Base-by-base conservation (phyloP, 75 land plant genomes). In the Gnetum montanum region DNA sequence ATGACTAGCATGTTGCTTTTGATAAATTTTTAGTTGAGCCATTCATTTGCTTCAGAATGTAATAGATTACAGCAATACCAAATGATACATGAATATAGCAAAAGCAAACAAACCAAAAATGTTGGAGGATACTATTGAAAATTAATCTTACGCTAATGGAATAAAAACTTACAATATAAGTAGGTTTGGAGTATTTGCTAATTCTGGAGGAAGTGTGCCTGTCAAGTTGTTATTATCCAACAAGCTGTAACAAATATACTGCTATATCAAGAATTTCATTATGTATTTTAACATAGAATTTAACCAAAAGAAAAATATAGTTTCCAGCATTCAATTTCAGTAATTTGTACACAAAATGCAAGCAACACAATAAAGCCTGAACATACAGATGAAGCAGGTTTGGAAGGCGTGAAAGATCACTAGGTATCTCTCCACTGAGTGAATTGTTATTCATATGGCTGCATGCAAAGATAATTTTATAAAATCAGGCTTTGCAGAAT, bases 371-470 rank as follows among this genome's bases (percentile, higher is more conserved):
- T 15, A 59, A 45, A 22, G 6, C 24, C 29, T 20, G 11, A 34
- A 63, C 85, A 72, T 43, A 86, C 90, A 86, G 31, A 60, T 86
- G 90, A 43, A 69, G 15, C 38, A 81, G 61, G n/a, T 24, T 56
- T 26, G 79, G 67, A 53, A 79, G 45, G 44, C 52, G 54, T 34
- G 74, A 79, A 25, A 86, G 58, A 60, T 82, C 86, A 22, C 61
- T 33, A 31, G 90, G 90, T 61, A 86, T 71, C 44, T 61, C 63
- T 35, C 90, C 90, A 48, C 70, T 82, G 11, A 86, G 34, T 45
- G 83, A 81, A 40, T 86, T 86, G 38, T 86, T 79, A 69, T 86
- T 86, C 83, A 86, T 65, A 59, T 86, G 90, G 59, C 90, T 86
- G 83, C 46, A 41, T 22, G 22, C 29, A 8, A 49, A 49, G 43